Evolutionary conservation across 768 basidiomycete genomes (phyloP).

Genomic region (Coprinopsis marcescibilis): DNA sequence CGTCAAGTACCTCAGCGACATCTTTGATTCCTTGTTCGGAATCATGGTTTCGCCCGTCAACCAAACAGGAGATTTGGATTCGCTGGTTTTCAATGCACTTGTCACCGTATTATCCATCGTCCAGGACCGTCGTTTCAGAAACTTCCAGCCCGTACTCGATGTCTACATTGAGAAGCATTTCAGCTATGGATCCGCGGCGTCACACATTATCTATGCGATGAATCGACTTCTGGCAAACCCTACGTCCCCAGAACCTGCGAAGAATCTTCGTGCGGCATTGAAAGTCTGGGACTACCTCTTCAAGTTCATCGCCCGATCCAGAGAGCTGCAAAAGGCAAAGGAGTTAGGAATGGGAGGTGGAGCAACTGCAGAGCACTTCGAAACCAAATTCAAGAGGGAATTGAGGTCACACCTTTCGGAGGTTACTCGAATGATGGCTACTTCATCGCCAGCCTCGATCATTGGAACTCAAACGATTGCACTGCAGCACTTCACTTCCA

Average conservation of each 20-base stretch:
- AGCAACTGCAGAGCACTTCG: slow-evolving; percentile 81
- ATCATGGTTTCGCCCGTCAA: slow-evolving; percentile 77
- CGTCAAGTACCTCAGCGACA: slow-evolving; percentile 85
- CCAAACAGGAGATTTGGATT: slow-evolving; percentile 72
- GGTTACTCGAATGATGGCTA: slow-evolving; percentile 87
- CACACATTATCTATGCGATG: slow-evolving; percentile 85
- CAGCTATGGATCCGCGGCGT: slow-evolving; percentile 70
- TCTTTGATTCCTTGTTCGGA: slow-evolving; percentile 90
- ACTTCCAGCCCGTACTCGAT: slow-evolving; percentile 90
- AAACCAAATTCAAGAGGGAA: slow-evolving; percentile 80
- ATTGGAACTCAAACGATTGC: slow-evolving; percentile 96
- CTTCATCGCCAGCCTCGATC: slow-evolving; percentile 71
- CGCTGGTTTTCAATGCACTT: slow-evolving; percentile 83
- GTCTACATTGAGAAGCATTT: slow-evolving; percentile 92
- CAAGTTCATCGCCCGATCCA: slow-evolving; percentile 87
- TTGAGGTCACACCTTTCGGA: slow-evolving; percentile 69
- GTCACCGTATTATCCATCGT: slow-evolving; percentile 90
- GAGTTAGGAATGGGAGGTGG: slow-evolving; percentile 76
- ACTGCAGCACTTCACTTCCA: slow-evolving; percentile 87
- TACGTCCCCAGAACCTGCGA: slow-evolving; percentile 64
- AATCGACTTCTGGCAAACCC: slow-evolving; percentile 74
- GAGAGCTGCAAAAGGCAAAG: slow-evolving; percentile 80
- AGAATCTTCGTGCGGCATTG: slow-evolving; percentile 77
- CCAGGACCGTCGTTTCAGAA: slow-evolving; percentile 90
- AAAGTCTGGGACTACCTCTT: slow-evolving; percentile 98